Percentiles rank a stretch among this genome's conserved stretches.
Evolutionary conservation across 352 stramenopile genomes (phyloP).

Genomic region (Pythium oligandrum): DNA sequence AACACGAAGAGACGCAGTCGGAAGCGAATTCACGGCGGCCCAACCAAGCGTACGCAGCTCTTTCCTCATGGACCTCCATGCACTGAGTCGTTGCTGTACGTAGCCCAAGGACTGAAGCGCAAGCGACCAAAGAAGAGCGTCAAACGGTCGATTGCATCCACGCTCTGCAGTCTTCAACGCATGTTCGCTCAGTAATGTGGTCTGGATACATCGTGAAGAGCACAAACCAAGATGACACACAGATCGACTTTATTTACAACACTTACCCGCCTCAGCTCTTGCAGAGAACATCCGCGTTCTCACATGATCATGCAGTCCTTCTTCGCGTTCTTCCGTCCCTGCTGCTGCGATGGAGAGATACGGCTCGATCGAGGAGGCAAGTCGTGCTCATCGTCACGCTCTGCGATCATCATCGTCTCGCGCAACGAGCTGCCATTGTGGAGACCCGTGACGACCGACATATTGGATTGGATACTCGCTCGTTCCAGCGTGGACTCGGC

Average conservation of each 20-base stretch:
- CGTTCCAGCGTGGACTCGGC: conserved; percentile 39
- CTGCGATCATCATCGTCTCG: conserved; percentile 64
- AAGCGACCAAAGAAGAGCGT: conserved; percentile 12
- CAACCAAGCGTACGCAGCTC: neutral
- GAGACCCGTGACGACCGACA: conserved; percentile 39
- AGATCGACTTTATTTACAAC: neutral
- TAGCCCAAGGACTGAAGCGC: conserved; percentile 3
- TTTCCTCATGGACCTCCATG: too few relatives aligned
- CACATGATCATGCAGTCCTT: conserved; percentile 36
- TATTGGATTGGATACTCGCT: conserved; percentile 57
- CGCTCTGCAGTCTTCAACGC: conserved; percentile 31
- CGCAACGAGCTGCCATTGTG: conserved; percentile 51
- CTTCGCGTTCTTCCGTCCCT: conserved; percentile 13
- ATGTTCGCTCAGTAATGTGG: conserved; percentile 33
- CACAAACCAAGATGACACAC: neutral
- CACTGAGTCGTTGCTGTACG: neutral
- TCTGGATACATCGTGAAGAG: neutral
- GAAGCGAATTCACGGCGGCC: conserved; percentile 8
- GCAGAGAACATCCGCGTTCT: neutral
- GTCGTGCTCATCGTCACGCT: conserved; percentile 49
- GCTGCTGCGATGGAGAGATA: neutral
- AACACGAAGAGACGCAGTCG: neutral
- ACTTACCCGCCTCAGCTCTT: neutral
- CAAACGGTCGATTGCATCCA: conserved; percentile 4
- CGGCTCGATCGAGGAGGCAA: neutral